Conservation (phyloP, 768 basidiomycete species). For the Tephrocybe sp. region DNA sequence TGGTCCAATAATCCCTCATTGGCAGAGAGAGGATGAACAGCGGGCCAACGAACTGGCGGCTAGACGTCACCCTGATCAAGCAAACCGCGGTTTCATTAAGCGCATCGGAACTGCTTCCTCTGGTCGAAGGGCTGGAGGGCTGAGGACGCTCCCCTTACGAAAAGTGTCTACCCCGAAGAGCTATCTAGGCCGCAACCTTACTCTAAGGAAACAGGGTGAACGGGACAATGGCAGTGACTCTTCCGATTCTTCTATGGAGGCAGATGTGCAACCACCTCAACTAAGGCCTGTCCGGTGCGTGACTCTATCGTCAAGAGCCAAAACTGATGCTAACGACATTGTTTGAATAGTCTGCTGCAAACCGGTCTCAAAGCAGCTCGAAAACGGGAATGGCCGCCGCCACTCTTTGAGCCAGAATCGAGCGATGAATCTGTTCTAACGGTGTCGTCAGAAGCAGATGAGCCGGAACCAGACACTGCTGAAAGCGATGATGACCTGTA, state of each 20-base stretch:
- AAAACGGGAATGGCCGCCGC: conserved; percentile 21
- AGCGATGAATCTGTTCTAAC: conserved; percentile 8
- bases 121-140: background rate
- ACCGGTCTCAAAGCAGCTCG: conserved; percentile 19
- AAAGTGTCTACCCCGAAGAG: conserved; percentile 1
- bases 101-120: conserved; percentile 14
- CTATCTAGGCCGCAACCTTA: conserved; percentile 12
- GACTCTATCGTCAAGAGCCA: background rate
- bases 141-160: background rate
- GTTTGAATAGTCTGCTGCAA: conserved; percentile 7
- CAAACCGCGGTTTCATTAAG: conserved; percentile 15
- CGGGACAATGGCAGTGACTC: conserved; percentile 1
- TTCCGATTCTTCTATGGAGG: conserved; percentile 14
- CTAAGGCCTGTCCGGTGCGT: background rate
- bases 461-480: conserved; percentile 1
- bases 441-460: conserved; percentile 9
- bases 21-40: conserved; percentile 19
- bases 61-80: background rate
- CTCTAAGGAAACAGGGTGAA: conserved; percentile 9
- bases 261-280: conserved; percentile 2
- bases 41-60: conserved; percentile 7
- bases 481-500: background rate
- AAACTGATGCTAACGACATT: background rate
- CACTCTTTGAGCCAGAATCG: conserved; percentile 2
- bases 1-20: conserved; percentile 12